These are phyloP conservation scores for Coemansia javaensis DNA, from an alignment of 192 early-diverging fungal genomes.

Conservation along the genomic window DNA sequence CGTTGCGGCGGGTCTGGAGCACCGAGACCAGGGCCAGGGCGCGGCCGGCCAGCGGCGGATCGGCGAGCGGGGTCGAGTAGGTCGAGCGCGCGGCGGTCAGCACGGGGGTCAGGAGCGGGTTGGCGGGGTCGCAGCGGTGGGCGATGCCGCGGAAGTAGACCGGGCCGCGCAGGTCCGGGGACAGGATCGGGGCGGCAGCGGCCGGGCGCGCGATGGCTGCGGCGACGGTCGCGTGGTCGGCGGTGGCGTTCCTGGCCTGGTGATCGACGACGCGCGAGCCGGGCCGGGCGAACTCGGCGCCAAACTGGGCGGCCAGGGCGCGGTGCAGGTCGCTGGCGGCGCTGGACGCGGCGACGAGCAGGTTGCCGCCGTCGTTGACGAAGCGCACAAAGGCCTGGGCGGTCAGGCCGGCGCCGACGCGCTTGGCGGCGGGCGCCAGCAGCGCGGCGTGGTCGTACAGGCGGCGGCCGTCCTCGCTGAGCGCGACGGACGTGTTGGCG, in stretches of 20 bases:
- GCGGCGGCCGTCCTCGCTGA: slow-evolving; percentile 60
- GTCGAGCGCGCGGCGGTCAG: slow-evolving; percentile 56
- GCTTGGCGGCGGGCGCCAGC: slow-evolving; percentile 72
- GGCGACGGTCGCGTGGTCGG: slow-evolving; percentile 57
- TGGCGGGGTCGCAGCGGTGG: slow-evolving; percentile 61
- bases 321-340: slow-evolving; percentile 64
- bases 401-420: slow-evolving; percentile 49
- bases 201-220: slow-evolving; percentile 48
- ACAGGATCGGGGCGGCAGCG: slow-evolving; percentile 36
- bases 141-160: slow-evolving; percentile 74
- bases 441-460: slow-evolving; percentile 78
- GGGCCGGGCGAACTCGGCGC: slow-evolving; percentile 74
- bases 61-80: slow-evolving; percentile 50
- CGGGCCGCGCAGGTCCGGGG: background rate
- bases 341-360: slow-evolving; percentile 67
- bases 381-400: slow-evolving; percentile 71
- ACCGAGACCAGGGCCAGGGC: slow-evolving; percentile 70
- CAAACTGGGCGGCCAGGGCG: slow-evolving; percentile 86
- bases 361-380: slow-evolving; percentile 86
- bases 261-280: slow-evolving; percentile 71
- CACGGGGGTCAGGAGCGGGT: slow-evolving; percentile 62
- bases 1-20: slow-evolving; percentile 86
- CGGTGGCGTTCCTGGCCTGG: slow-evolving; percentile 32
- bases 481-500: slow-evolving; percentile 46
- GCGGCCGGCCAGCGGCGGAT: slow-evolving; percentile 51